Conservation (phyloP, 2,329 filamentous ascomycete species). For the Ophiostoma triangulosporum region DNA sequence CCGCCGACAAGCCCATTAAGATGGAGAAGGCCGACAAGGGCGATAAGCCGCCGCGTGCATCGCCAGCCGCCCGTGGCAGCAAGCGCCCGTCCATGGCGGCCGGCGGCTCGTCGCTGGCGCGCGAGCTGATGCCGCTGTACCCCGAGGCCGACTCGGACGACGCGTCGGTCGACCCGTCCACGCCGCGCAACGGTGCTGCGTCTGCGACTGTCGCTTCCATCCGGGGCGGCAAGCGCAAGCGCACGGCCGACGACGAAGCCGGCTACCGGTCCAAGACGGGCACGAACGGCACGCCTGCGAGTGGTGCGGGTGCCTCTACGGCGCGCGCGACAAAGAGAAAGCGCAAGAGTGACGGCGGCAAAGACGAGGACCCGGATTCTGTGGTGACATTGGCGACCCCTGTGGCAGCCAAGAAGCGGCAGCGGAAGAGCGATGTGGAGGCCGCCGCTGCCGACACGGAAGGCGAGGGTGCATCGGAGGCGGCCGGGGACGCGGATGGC, state of each 20-base stretch:
- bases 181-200: slow-evolving; percentile 2
- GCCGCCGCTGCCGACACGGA: not conserved
- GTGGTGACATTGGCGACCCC: slow-evolving; percentile 1
- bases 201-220: slow-evolving; percentile 14
- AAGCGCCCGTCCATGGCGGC: slow-evolving; percentile 20
- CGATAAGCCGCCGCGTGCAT: slow-evolving; percentile 12
- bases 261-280: slow-evolving; percentile 48
- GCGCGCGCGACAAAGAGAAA: slow-evolving; percentile 44
- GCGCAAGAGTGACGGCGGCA: slow-evolving; percentile 36
- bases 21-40: not conserved
- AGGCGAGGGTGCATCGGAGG: not conserved
- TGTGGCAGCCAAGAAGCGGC: slow-evolving; percentile 13
- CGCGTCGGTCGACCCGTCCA: slow-evolving; percentile 11
- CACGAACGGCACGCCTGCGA: slow-evolving; percentile 9
- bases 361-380: slow-evolving; percentile 21
- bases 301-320: slow-evolving; percentile 15
- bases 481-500: not conserved
- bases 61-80: slow-evolving; percentile 21
- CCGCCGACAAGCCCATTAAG: not conserved
- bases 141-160: slow-evolving; percentile 13
- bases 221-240: slow-evolving; percentile 37
- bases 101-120: not conserved
- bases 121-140: slow-evolving; percentile 15
- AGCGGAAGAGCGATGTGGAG: slow-evolving; percentile 21
- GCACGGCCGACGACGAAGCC: slow-evolving; percentile 36